Evolutionary conservation across 2,329 filamentous ascomycete genomes (phyloP).

Genomic region (Colletotrichum costaricense): DNA sequence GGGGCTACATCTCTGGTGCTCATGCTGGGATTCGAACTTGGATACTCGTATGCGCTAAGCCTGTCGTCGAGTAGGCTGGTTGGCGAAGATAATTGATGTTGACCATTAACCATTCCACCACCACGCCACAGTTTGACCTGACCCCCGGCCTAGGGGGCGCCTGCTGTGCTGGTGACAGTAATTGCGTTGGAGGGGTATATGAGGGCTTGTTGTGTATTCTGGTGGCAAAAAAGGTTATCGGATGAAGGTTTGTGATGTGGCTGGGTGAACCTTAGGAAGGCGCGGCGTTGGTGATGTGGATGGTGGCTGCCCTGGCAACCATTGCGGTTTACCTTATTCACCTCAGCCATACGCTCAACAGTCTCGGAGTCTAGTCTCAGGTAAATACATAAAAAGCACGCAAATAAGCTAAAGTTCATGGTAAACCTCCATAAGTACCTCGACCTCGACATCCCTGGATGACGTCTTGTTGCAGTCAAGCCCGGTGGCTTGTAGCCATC

Average conservation of each 20-base stretch:
- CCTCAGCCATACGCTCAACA: too few relatives aligned
- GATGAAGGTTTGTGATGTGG: background rate
- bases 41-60: background rate
- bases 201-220: background rate
- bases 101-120: background rate
- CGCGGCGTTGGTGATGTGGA: background rate
- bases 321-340: background rate
- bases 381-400: too few relatives aligned
- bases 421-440: too few relatives aligned
- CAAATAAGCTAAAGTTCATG: accelerated
- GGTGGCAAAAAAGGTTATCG: background rate
- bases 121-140: slow-evolving; percentile 3
- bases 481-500: too few relatives aligned
- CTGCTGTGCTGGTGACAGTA: background rate
- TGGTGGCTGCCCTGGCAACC: background rate
- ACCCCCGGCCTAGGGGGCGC: background rate
- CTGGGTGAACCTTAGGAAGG: background rate
- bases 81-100: background rate
- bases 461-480: too few relatives aligned
- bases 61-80: background rate
- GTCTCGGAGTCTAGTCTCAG: too few relatives aligned
- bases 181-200: background rate
- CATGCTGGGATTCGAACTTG: background rate
- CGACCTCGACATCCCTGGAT: too few relatives aligned
- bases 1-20: background rate